phyloP scores from a whole-genome alignment of 1,284 basidiomycete genomes.

The Ustilago tritici region DNA sequence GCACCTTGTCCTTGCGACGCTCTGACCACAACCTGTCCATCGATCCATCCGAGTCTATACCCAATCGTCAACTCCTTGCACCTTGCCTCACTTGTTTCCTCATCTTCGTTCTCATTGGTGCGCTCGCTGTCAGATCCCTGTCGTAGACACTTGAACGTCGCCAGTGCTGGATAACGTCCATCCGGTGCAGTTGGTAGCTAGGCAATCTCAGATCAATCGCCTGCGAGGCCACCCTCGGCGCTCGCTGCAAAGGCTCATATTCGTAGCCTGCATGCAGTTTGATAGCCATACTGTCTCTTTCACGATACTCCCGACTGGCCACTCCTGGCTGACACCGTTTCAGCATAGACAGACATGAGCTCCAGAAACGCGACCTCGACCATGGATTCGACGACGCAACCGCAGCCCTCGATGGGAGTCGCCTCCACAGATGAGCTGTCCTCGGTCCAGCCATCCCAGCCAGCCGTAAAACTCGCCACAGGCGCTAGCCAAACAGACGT shows the following conservation, averaged over 20 bases:
- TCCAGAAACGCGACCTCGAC: neutral
- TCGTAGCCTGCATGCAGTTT: neutral
- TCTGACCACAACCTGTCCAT: conserved; percentile 28
- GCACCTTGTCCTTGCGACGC: conserved; percentile 12
- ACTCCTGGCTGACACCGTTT: neutral
- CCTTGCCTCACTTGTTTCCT: neutral
- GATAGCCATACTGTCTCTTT: neutral
- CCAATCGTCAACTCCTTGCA: neutral
- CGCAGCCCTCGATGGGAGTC: neutral
- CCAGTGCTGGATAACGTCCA: conserved; percentile 5
- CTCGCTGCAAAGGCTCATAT: neutral
- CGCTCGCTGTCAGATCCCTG: neutral
- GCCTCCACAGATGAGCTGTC: neutral
- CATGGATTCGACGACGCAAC: conserved; percentile 10
- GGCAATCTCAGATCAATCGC: neutral
- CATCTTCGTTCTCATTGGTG: neutral
- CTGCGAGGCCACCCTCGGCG: neutral
- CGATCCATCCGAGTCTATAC: neutral
- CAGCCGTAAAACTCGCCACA: neutral
- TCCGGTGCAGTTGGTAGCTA: neutral
- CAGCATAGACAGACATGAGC: neutral
- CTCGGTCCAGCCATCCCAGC: conserved; percentile 1
- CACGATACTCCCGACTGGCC: neutral
- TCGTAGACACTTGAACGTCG: neutral
- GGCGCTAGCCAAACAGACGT: neutral